Percentiles rank a stretch among this genome's conserved stretches.
Evolutionary conservation across 306 rosid species (phyloP).

Genomic region (cucumber (Cucumis sativus)): DNA sequence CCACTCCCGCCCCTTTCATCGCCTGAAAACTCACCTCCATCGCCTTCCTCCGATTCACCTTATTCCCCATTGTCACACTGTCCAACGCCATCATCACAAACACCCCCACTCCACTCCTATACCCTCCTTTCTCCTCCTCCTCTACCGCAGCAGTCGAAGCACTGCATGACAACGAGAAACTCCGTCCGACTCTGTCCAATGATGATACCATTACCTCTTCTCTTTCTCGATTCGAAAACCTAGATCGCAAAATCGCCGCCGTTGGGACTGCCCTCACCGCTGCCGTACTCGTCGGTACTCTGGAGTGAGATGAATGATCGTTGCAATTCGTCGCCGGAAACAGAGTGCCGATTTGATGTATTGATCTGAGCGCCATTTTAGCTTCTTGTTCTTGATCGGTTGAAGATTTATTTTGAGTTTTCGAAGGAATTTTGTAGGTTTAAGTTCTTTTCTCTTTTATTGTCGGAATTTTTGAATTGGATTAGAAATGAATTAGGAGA

Average conservation of each 20-base stretch:
- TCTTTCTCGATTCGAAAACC: neutral
- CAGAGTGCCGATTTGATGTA: neutral
- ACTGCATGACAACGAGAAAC: constrained; percentile 44
- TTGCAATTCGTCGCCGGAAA: neutral
- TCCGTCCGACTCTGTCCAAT: constrained; percentile 15
- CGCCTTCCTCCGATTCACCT: constrained; percentile 67
- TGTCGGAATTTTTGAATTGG: neutral
- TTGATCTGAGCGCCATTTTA: neutral
- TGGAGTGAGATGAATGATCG: neutral
- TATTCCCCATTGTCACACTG: constrained; percentile 60
- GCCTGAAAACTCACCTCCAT: constrained; percentile 72
- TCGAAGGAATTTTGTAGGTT: neutral
- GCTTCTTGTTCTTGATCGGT: neutral
- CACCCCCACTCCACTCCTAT: constrained; percentile 57
- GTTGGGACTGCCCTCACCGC: neutral
- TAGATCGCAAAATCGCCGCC: neutral
- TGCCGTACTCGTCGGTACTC: neutral
- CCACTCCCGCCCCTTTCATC: constrained; percentile 80
- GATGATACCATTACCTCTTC: neutral
- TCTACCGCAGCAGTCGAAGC: constrained; percentile 36
- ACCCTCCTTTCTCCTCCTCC: constrained; percentile 3
- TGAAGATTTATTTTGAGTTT: neutral
- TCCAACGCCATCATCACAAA: constrained; percentile 96
- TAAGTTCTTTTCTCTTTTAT: neutral
- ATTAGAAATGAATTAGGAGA: neutral